Base-by-base conservation (phyloP, 2,329 filamentous ascomycete genomes). In the Penicillium griseofulvum region DNA sequence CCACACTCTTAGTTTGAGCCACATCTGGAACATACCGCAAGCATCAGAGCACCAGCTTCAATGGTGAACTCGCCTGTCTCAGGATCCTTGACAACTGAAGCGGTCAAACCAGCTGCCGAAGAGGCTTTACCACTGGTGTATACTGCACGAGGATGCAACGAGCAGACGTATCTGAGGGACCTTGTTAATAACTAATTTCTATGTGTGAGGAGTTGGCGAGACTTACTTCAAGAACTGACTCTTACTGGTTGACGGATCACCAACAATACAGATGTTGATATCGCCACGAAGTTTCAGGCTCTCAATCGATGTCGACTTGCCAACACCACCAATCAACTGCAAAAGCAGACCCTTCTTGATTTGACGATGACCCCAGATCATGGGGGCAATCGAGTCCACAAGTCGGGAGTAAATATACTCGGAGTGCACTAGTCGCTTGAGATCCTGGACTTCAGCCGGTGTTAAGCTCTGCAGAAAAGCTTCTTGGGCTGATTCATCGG, bases 21-120 rank as follows among this genome's bases (percentile, higher is more conserved):
- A 54, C 67, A 74, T 88, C 34, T 26, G 19, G 22, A 26, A 43
- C 48, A 34, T 50, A 50, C 48, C 22, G 94, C 94, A 58, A 99
- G 80, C 94, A 99, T 97, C 55, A 99, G 85, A 12, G 94, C 94
- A 78, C 94, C 94, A 7, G 94, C 94, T 77, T 99, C 94, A 65
- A 99, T 99, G 14, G 94, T 99, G 72, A 97, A 97, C 71, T 99
- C 94, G 62, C 94, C 94, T 19, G 94, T 99, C 76, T 99, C 94
- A 70, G 97, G 92, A 68, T 99, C 94, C 73, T 97, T 99, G 59
- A 97, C 87, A 0, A 99, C 94, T 0, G 94, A 93, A 4, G 94
- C 94, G 4, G 94, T 99, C 56, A 99, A 83, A 90, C 94, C 94
- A 51, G 94, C 94, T 10, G 94, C 94, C 0, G 93, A 97, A 4